Base-by-base conservation (phyloP, 2,329 filamentous ascomycete species). In the Epichloe sylvatica region DNA sequence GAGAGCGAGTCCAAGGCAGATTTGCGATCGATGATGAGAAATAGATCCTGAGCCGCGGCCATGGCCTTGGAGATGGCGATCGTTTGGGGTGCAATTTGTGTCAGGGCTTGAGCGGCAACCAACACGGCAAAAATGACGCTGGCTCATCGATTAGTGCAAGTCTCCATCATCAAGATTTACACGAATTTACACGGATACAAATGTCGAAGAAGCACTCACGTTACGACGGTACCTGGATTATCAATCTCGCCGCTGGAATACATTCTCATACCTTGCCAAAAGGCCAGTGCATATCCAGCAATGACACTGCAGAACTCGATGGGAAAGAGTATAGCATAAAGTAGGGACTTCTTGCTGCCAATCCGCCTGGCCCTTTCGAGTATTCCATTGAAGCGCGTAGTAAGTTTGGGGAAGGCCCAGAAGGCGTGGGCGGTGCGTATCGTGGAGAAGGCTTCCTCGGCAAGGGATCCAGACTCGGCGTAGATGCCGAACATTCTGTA, bases 181-280 rank as follows among this genome's bases (percentile, higher is more conserved):
- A 19, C 49, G 73, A 68, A 30, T 38, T n/a, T 8, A 38, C 9
- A 9, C 7, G 15, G 17, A n/a, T n/a, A n/a, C 19, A 11, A n/a
- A n/a, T 17, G 6, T 38, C 5, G 5, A 38, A n/a, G 15, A 8
- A 17, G 13, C 17, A 38, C 65, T 61, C 53, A 71, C 65, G 70
- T 74, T 30, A 75, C 67, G 8, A 76, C 67, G 2, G 66, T 67
- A 2, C 73, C 73, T 0, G 69, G 61, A 21, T 69, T 55, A 0
- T 56, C 40, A 23, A 75, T 70, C 54, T 75, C 71, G 1, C 71
- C 72, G 0, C 57, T 57, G 3, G 64, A 55, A 41, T 68, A 70
- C 67, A 76, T 71, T 41, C 63, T 60, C 52, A 75, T 66, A 0
- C 73, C 74, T 51, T 75, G 70, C 72, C 73, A 76, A 51, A 76